Evolutionary conservation across 2,329 filamentous ascomycete genomes (phyloP).

Genomic region (Xylaria sp.): DNA sequence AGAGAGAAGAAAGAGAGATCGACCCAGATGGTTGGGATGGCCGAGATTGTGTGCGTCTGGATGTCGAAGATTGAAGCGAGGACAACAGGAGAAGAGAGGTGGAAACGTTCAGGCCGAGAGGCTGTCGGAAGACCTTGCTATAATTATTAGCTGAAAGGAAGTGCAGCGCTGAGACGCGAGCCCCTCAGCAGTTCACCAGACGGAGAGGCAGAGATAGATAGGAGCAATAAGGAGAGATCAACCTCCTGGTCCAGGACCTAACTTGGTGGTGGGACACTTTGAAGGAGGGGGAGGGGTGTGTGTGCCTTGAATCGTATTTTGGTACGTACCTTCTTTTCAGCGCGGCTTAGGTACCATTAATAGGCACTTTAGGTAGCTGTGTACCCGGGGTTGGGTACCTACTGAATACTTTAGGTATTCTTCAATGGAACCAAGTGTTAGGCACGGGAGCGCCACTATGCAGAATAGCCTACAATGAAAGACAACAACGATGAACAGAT

Average conservation of each 20-base stretch:
- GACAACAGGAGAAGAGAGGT: neutral
- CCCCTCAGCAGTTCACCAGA: conserved; percentile 16
- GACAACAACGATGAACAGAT: conserved; percentile 3
- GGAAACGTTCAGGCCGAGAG: conserved; percentile 12
- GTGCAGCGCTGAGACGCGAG: conserved; percentile 15
- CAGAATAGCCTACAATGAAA: neutral
- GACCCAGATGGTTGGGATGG: conserved; percentile 9
- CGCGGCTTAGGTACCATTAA: conserved; percentile 2
- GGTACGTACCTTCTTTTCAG: conserved; percentile 30
- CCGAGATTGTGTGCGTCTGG: conserved; percentile 6
- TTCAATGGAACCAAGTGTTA: neutral
- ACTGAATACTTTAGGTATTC: neutral
- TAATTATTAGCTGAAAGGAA: conserved; percentile 20
- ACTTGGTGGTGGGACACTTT: conserved; percentile 10
- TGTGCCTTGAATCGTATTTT: neutral
- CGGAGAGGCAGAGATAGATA: neutral
- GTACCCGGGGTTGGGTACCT: neutral
- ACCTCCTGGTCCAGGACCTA: neutral
- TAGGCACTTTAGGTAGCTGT: neutral
- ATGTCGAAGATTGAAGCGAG: conserved; percentile 12
- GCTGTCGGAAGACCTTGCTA: conserved; percentile 14
- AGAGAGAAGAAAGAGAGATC: neutral
- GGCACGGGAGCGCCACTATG: neutral
- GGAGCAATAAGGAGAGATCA: conserved; percentile 17
- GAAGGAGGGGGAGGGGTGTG: conserved; percentile 27